Evolutionary conservation across 2,329 filamentous ascomycete genomes (phyloP).

Genomic region (Ciborinia camelliae): DNA sequence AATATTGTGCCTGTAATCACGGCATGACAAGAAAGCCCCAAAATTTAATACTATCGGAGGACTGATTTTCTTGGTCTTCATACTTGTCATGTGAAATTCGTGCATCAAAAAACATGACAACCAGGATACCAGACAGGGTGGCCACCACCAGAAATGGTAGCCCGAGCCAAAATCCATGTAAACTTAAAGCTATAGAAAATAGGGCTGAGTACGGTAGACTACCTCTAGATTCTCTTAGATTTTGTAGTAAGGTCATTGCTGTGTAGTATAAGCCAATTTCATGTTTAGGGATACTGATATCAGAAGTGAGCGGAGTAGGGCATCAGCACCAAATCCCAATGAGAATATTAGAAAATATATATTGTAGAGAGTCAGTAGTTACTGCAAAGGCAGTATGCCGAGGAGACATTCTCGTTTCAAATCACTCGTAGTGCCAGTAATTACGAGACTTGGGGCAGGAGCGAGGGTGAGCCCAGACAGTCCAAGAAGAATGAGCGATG

Average conservation of each 20-base stretch:
- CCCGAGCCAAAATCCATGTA: not conserved
- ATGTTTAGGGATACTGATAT: not conserved
- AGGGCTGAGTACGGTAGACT: not conserved
- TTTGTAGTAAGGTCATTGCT: conserved; percentile 4
- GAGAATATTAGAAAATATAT: not conserved
- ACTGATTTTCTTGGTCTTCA: not conserved
- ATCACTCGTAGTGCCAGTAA: not conserved
- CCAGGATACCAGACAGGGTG: not conserved
- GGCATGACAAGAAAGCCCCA: too few relatives aligned
- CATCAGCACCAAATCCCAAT: conserved; percentile 1
- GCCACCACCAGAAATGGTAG: not conserved
- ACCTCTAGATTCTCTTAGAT: not conserved
- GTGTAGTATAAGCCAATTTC: conserved; percentile 5
- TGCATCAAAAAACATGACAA: not conserved
- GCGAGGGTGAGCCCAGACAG: not conserved
- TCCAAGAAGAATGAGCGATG: not conserved
- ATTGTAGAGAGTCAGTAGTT: not conserved
- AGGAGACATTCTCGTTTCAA: too few relatives aligned
- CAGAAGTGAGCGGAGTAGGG: not conserved
- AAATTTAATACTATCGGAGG: too few relatives aligned
- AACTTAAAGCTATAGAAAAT: not conserved
- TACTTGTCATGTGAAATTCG: not conserved
- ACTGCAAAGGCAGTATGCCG: not conserved
- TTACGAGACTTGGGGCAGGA: not conserved
- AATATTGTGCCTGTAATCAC: too few relatives aligned